A percentile compares a stretch with the other conserved stretches of the same genome.
Conservation (phyloP, 305 asterid species). For the Fraxinus sp. region DNA sequence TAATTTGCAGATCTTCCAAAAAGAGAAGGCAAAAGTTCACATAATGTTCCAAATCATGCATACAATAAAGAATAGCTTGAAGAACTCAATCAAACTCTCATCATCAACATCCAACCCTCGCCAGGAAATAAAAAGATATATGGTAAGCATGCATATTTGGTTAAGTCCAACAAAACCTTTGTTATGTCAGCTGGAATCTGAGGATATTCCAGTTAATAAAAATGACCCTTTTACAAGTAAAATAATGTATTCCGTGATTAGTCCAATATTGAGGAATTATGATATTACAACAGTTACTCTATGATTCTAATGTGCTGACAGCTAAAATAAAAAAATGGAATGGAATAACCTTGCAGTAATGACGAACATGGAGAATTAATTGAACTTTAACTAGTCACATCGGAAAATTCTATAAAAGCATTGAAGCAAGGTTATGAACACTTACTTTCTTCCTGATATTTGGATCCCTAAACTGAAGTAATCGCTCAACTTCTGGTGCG, state of each 20-base stretch:
- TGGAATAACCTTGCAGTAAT: neutral
- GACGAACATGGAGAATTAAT: neutral
- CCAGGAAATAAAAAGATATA: neutral
- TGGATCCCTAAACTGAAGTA: slow-evolving; percentile 97
- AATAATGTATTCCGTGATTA: neutral
- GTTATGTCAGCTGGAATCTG: neutral
- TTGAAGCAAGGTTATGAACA: neutral
- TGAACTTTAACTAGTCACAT: neutral
- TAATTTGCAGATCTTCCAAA: neutral
- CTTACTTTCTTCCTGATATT: slow-evolving; percentile 92
- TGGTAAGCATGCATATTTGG: neutral
- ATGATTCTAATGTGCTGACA: neutral
- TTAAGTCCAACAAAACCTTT: neutral
- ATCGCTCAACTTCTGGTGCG: slow-evolving; percentile 93
- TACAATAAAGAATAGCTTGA: neutral
- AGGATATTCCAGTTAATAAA: neutral
- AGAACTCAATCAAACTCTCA: neutral
- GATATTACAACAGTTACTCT: neutral
- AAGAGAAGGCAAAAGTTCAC: neutral
- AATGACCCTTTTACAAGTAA: neutral
- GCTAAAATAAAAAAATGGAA: slow-evolving; percentile 2
- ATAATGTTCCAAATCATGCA: neutral
- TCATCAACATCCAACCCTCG: neutral
- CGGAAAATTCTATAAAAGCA: neutral
- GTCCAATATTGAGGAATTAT: neutral